These are phyloP conservation scores for Suillus subalutaceus DNA, from an alignment of 768 basidiomycete species.

Conservation along the genomic window DNA sequence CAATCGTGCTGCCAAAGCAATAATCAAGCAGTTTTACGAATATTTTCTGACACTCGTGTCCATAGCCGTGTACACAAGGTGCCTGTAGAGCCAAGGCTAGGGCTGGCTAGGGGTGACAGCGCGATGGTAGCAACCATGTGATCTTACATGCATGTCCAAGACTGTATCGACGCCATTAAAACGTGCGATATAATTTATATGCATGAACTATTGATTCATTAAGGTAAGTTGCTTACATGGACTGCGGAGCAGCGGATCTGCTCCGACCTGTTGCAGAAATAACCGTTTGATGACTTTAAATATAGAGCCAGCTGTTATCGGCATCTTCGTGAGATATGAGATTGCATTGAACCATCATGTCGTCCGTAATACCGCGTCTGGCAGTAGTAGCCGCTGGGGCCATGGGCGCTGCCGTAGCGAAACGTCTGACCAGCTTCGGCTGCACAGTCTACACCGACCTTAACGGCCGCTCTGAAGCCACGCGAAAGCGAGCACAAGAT, in stretches of 20 bases:
- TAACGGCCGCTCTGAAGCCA: slow-evolving; percentile 53
- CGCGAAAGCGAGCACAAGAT: slow-evolving; percentile 49
- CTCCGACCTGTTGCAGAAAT: not conserved
- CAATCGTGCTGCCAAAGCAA: not conserved
- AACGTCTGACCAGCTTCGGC: slow-evolving; percentile 47
- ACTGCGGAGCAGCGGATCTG: not conserved
- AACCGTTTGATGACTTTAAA: not conserved
- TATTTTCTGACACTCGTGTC: not conserved
- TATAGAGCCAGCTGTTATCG: not conserved
- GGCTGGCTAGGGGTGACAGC: not conserved
- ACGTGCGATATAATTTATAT: not conserved
- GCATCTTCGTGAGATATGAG: not conserved
- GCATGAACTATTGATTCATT: not conserved
- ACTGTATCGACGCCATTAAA: not conserved
- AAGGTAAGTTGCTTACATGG: not conserved
- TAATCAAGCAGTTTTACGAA: not conserved
- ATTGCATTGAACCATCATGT: slow-evolving; percentile 18
- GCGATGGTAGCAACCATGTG: not conserved
- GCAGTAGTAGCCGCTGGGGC: slow-evolving; percentile 58
- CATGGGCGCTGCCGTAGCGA: slow-evolving; percentile 63
- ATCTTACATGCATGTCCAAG: not conserved
- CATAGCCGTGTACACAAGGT: not conserved
- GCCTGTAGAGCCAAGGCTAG: not conserved
- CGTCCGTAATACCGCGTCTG: slow-evolving; percentile 31
- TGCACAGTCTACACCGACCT: slow-evolving; percentile 58